These are phyloP conservation scores for Nannizziopsis barbatae DNA, from an alignment of 2,329 filamentous ascomycete genomes.

Conservation along the genomic window DNA sequence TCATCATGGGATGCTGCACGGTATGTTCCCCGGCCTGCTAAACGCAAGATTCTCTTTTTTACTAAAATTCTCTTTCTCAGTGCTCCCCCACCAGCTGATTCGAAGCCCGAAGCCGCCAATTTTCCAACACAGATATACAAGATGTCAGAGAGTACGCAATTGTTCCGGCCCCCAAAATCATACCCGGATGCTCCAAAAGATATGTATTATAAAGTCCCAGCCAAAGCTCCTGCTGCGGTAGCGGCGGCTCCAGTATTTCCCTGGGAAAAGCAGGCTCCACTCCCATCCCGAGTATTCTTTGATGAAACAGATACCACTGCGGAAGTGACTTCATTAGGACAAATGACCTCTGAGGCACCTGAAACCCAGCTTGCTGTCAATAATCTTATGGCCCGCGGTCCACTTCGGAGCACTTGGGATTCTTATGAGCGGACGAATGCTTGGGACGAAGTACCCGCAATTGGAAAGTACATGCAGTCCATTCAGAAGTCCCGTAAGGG, in stretches of 20 bases:
- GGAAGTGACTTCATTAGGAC: constrained; percentile 8
- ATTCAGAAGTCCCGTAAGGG: constrained; percentile 54
- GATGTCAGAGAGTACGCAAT: constrained; percentile 65
- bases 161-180: constrained; percentile 63
- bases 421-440: constrained; percentile 69
- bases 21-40: constrained; percentile 31
- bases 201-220: constrained; percentile 78
- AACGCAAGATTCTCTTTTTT: constrained; percentile 14
- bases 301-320: constrained; percentile 21
- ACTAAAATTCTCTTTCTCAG: constrained; percentile 30
- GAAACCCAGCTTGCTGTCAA: constrained; percentile 8
- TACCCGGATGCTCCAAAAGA: constrained; percentile 76
- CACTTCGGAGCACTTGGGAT: constrained; percentile 54
- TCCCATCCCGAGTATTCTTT: constrained; percentile 42
- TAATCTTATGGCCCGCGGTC: constrained; percentile 19
- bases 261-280: constrained; percentile 65
- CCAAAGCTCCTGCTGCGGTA: constrained; percentile 44
- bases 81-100: constrained; percentile 50
- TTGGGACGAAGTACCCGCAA: constrained; percentile 86
- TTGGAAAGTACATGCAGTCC: constrained; percentile 72
- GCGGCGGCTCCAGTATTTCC: constrained; percentile 68
- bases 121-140: constrained; percentile 68
- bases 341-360: constrained; percentile 8
- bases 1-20: constrained; percentile 53
- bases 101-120: constrained; percentile 73